Evolutionary conservation across 2,329 filamentous ascomycete genomes (phyloP), one percentile per base, ranked within the genome.

Genomic region (Fusarium anguioides): DNA sequence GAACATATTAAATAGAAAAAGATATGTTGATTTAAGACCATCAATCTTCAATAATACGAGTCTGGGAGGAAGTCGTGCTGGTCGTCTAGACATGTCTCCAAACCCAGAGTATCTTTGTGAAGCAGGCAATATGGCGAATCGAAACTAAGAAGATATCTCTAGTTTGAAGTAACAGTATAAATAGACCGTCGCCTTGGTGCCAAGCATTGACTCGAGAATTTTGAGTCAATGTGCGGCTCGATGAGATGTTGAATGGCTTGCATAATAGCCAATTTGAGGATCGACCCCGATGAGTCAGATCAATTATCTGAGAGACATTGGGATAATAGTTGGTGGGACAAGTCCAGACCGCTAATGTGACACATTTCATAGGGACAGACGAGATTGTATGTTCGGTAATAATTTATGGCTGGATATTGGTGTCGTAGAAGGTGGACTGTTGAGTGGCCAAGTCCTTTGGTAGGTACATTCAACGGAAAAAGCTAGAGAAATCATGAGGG

Each of bases 331-430:
- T 11, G 6, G 7, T 11, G 41, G 4, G 23, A 26, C 15, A 18
- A 29, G 4, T 11, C 9, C 18, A 42, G 40, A 50, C 35, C 47
- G 47, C 35, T 7, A 15, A 12, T n/a, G 18, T 50, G 47, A 42
- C 47, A 23, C 47, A 42, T 18, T 10, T 6, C 8, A 14, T 18
- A n/a, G 26, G 18, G 11, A 40, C 4, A 17, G 33, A 8, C 15
- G 21, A 6, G 36, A 33, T 6, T 26, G 20, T 6, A 48, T 33
- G 41, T 51, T 31, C 11, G 44, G 39, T 11, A 48, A 41, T 40
- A 42, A 44, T 62, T 27, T 14, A 48, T 60, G 14, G 46, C 40
- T 48, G 36, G 55, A 17, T 46, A 53, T 24, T 42, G 21, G 57
- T 54, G 40, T 9, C 15, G 10, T 40, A 41, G 20, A 52, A 36